A percentile compares a stretch with the other conserved stretches of the same genome.
phyloP scores from a whole-genome alignment of 73 alveolate species.

The Breviolum minutum region DNA sequence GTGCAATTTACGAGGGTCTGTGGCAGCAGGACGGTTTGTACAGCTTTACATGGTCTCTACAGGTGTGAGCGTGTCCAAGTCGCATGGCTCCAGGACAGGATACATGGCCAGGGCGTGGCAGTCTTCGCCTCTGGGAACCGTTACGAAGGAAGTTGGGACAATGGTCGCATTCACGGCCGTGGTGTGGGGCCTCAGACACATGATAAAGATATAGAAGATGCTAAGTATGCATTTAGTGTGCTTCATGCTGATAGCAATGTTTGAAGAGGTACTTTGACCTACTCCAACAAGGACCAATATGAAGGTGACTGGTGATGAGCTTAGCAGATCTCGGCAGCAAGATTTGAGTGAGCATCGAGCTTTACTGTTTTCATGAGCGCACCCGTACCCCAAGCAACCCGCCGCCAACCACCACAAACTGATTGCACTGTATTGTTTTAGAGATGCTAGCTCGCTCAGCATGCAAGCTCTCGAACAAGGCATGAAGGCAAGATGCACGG shows the following conservation, averaged over 20 bases:
- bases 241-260: no score
- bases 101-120: slow-evolving; percentile 95
- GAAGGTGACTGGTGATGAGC: slow-evolving; percentile 97
- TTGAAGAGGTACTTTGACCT: slow-evolving; percentile 96
- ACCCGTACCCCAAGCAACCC: not conserved
- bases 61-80: not conserved
- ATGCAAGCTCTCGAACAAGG: slow-evolving; percentile 47
- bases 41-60: not conserved
- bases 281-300: slow-evolving; percentile 98
- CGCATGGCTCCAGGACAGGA: slow-evolving; percentile 67
- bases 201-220: not conserved
- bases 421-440: no score
- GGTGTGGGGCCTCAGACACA: slow-evolving; percentile 82
- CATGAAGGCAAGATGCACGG: slow-evolving; percentile 97
- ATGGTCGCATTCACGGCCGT: slow-evolving; percentile 97
- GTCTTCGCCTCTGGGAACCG: slow-evolving; percentile 97
- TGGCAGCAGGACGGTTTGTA: slow-evolving; percentile 96
- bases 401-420: not conserved
- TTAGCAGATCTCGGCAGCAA: not conserved
- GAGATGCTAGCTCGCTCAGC: no score
- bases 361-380: not conserved
- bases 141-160: slow-evolving; percentile 97
- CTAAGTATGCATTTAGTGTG: not conserved
- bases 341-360: not conserved
- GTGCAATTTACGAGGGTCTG: slow-evolving; percentile 98